Conservation (phyloP, 768 basidiomycete species). For the Podaxis pistillaris region DNA sequence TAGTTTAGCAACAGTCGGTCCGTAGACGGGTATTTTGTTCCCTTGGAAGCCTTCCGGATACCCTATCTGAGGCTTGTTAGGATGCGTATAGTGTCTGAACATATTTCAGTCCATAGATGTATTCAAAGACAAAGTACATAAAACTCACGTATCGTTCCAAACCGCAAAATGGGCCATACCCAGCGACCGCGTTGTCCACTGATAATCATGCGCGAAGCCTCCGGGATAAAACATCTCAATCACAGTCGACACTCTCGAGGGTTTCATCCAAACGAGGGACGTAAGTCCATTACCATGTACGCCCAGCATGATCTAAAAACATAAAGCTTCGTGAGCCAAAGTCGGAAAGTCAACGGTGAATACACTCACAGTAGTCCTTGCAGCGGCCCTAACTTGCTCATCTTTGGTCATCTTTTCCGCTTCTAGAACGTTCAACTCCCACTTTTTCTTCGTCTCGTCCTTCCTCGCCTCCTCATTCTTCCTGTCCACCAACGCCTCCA, state of each 20-base stretch:
- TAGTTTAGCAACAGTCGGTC: conserved; percentile 59
- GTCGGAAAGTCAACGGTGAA: background rate
- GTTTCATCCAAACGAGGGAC: conserved; percentile 83
- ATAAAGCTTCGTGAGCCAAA: background rate
- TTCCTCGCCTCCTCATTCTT: conserved; percentile 27
- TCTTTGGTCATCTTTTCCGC: conserved; percentile 73
- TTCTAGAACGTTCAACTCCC: conserved; percentile 60
- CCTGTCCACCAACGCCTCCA: conserved; percentile 48
- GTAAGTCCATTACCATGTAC: conserved; percentile 83
- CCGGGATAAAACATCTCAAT: conserved; percentile 82
- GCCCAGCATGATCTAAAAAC: conserved; percentile 59
- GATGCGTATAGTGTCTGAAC: conserved; percentile 35
- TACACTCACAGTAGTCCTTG: conserved; percentile 65
- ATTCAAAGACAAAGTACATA: background rate
- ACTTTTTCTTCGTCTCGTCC: conserved; percentile 27
- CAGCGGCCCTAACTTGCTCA: conserved; percentile 65
- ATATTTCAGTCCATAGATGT: background rate
- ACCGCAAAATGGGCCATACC: conserved; percentile 76
- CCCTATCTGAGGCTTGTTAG: conserved; percentile 44
- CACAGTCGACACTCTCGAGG: conserved; percentile 71
- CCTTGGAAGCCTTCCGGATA: conserved; percentile 89
- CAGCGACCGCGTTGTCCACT: conserved; percentile 74
- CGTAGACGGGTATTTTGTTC: conserved; percentile 70
- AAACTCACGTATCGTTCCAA: conserved; percentile 72
- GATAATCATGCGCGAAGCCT: conserved; percentile 85